Percentiles rank a stretch among this genome's conserved stretches.
Evolutionary conservation across 2,329 filamentous ascomycete species (phyloP).

Genomic region (Exophiala sp.): DNA sequence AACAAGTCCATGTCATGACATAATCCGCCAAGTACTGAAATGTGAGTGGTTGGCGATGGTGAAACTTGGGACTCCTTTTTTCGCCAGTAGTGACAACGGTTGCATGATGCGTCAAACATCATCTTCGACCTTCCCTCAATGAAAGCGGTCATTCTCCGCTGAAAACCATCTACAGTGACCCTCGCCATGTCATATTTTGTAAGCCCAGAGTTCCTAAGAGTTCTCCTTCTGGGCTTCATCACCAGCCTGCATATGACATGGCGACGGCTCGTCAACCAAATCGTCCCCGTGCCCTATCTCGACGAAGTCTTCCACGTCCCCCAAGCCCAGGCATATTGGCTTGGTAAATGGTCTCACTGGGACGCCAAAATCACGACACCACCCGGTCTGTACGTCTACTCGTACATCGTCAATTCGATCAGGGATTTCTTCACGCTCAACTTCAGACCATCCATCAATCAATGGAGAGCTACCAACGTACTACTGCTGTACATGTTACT

Average conservation of each 20-base stretch:
- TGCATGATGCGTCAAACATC: too few relatives aligned
- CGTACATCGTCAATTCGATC: slow-evolving; percentile 48
- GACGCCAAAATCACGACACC: slow-evolving; percentile 97
- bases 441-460: slow-evolving; percentile 15
- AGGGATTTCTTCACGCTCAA: slow-evolving; percentile 50
- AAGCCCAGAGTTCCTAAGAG: slow-evolving; percentile 20
- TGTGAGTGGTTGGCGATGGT: too few relatives aligned
- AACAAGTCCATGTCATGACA: too few relatives aligned
- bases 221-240: slow-evolving; percentile 19
- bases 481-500: slow-evolving; percentile 24
- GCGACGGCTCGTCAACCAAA: slow-evolving; percentile 44
- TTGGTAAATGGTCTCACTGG: slow-evolving; percentile 70
- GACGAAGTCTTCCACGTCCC: slow-evolving; percentile 65
- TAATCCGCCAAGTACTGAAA: too few relatives aligned
- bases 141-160: not conserved
- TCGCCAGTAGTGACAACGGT: too few relatives aligned
- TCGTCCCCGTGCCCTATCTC: slow-evolving; percentile 58
- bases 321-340: slow-evolving; percentile 84
- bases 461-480: slow-evolving; percentile 21
- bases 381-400: slow-evolving; percentile 67
- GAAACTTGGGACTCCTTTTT: too few relatives aligned
- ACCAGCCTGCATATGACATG: slow-evolving; percentile 32
- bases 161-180: not conserved
- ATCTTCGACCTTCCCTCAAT: not conserved
- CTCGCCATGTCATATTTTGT: slow-evolving; percentile 21